These are phyloP conservation scores for Gyromitra esculenta DNA, from an alignment of 2,329 filamentous ascomycete species.

Conservation along the genomic window DNA sequence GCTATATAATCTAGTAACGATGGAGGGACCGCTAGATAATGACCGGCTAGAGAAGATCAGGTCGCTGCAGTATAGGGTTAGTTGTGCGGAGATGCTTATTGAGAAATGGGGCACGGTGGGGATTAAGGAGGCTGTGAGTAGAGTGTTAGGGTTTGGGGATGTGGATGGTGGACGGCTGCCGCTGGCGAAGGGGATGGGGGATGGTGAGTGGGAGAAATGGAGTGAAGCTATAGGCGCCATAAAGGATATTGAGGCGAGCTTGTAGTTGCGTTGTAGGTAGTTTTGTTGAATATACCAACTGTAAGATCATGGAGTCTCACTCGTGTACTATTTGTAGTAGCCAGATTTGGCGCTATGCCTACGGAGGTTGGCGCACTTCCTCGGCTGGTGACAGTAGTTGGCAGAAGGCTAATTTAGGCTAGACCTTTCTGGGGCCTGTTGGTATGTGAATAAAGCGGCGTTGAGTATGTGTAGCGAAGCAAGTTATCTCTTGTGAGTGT, in stretches of 20 bases:
- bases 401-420: too few relatives aligned
- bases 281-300: background rate
- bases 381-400: too few relatives aligned
- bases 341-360: too few relatives aligned
- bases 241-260: constrained; percentile 62
- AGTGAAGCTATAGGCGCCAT: constrained; percentile 63
- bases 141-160: constrained; percentile 70
- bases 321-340: too few relatives aligned
- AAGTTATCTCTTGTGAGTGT: too few relatives aligned
- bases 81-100: constrained; percentile 70
- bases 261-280: constrained; percentile 27
- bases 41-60: constrained; percentile 65
- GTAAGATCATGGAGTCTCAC: too few relatives aligned
- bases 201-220: constrained; percentile 69
- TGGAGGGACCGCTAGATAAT: constrained; percentile 61
- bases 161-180: constrained; percentile 70
- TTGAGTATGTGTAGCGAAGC: too few relatives aligned
- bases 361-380: too few relatives aligned
- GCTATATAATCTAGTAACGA: constrained; percentile 66
- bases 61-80: constrained; percentile 70
- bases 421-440: too few relatives aligned
- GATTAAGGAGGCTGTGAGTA: constrained; percentile 71
- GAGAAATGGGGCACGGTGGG: constrained; percentile 70
- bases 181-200: constrained; percentile 68
- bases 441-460: too few relatives aligned